phyloP scores from a whole-genome alignment of 2,329 filamentous ascomycete genomes.

The Penicillium sp. region DNA sequence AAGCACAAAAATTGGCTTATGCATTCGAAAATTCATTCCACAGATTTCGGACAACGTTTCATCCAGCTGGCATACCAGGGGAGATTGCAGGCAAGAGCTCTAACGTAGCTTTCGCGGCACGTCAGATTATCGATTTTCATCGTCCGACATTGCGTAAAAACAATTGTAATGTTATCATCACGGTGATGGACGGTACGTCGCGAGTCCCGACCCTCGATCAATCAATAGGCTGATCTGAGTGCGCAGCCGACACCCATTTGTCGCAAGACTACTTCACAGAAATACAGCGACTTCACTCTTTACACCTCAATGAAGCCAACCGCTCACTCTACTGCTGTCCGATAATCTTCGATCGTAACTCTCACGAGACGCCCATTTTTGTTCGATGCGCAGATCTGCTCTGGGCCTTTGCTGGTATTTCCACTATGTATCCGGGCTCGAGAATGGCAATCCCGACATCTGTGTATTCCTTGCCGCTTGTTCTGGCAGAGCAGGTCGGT shows the following conservation, averaged over 20 bases:
- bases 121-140: constrained; percentile 25
- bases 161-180: too few species aligned
- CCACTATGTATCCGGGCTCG: constrained; percentile 64
- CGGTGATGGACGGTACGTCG: constrained; percentile 68
- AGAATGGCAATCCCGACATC: constrained; percentile 70
- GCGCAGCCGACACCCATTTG: constrained; percentile 57
- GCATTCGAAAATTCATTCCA: constrained; percentile 66
- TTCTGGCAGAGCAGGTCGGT: constrained; percentile 66
- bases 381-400: constrained; percentile 71
- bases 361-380: constrained; percentile 64
- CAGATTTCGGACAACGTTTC: constrained; percentile 65
- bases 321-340: constrained; percentile 68
- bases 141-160: too few species aligned
- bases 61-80: constrained; percentile 64
- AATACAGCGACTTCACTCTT: constrained; percentile 63
- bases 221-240: not conserved
- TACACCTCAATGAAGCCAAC: constrained; percentile 38
- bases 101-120: constrained; percentile 69
- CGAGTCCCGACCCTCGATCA: too few species aligned
- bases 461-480: constrained; percentile 68
- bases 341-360: constrained; percentile 74
- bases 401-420: constrained; percentile 70
- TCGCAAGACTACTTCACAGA: constrained; percentile 66
- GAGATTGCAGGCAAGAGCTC: constrained; percentile 74
- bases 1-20: constrained; percentile 62